Percentiles rank a stretch among this genome's conserved stretches.
phyloP scores from a whole-genome alignment of 108 stramenopile genomes.

The Thalassiosira profunda region DNA sequence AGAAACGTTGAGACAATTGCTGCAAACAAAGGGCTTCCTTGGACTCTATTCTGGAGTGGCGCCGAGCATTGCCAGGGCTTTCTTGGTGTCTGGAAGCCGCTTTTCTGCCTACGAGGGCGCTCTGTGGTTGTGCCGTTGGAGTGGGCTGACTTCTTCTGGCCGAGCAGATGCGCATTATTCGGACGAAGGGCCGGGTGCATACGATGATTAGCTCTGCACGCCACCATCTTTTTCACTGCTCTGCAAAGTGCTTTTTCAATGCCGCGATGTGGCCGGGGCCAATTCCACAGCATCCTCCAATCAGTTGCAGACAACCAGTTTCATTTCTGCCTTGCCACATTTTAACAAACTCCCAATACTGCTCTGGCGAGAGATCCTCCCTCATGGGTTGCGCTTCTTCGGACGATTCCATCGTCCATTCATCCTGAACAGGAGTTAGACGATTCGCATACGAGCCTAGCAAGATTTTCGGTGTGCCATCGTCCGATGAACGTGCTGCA shows the following conservation, averaged over 20 bases:
- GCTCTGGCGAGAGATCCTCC: constrained; percentile 62
- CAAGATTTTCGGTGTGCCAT: constrained; percentile 30
- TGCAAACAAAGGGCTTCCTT: constrained; percentile 66
- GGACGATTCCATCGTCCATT: constrained; percentile 81
- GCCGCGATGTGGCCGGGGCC: constrained; percentile 71
- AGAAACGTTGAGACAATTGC: constrained; percentile 47
- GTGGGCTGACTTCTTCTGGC: constrained; percentile 32
- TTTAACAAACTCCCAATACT: constrained; percentile 76
- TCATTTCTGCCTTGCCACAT: constrained; percentile 46
- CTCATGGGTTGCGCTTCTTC: constrained; percentile 79
- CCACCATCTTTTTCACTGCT: neutral
- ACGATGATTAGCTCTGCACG: constrained; percentile 39
- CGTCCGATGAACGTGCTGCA: neutral
- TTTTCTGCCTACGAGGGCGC: constrained; percentile 93
- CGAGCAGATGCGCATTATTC: neutral
- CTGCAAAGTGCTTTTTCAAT: constrained; percentile 12
- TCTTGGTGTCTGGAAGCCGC: constrained; percentile 88
- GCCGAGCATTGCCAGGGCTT: constrained; percentile 85
- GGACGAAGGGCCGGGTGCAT: constrained; percentile 27
- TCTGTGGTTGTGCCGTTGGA: constrained; percentile 62
- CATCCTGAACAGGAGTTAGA: constrained; percentile 66
- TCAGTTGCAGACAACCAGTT: constrained; percentile 44
- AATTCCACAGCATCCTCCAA: constrained; percentile 93
- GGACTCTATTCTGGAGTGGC: constrained; percentile 90
- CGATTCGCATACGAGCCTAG: constrained; percentile 89